A percentile compares a stretch with the other conserved stretches of the same genome.
Conservation (phyloP, 2,329 filamentous ascomycete genomes). For the Dichotomopilus funicola region DNA sequence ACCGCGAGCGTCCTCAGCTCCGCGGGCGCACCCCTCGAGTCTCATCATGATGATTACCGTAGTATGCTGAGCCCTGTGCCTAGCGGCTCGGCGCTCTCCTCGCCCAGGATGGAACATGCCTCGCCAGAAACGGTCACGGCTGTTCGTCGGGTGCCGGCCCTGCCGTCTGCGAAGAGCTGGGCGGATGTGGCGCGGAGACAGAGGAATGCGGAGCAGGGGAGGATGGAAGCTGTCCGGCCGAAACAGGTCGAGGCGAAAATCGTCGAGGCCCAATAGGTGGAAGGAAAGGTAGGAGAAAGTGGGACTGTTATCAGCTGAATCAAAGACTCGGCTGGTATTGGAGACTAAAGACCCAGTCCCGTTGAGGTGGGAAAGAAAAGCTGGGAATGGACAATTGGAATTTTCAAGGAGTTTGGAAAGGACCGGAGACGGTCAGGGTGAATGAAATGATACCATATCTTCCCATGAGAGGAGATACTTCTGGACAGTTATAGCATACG, state of each 20-base stretch:
- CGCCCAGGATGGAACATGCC: conserved; percentile 24
- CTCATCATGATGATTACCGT: not conserved
- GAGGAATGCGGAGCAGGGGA: conserved; percentile 4
- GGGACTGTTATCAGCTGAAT: no score
- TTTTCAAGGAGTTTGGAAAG: no score
- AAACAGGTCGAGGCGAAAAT: not conserved
- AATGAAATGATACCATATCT: no score
- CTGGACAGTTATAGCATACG: no score
- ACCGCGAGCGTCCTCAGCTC: conserved; percentile 18
- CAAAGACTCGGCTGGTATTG: no score
- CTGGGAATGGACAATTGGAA: no score
- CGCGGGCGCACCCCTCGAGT: not conserved
- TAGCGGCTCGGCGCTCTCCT: conserved; percentile 29
- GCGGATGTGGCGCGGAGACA: conserved; percentile 32
- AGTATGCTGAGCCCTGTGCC: conserved; percentile 19
- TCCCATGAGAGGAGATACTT: no score
- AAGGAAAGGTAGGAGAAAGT: no score
- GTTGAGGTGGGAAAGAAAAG: no score
- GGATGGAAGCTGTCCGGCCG: not conserved
- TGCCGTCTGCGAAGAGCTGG: conserved; percentile 35
- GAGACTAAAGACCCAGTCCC: no score
- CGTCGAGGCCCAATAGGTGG: no score
- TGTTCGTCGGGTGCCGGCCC: conserved; percentile 24
- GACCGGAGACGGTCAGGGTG: no score
- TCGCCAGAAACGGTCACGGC: conserved; percentile 14